Percentiles rank a stretch among this genome's conserved stretches.
These are phyloP conservation scores for Ogataea degrootiae DNA, from an alignment of 805 yeast genomes.

Conservation along the genomic window DNA sequence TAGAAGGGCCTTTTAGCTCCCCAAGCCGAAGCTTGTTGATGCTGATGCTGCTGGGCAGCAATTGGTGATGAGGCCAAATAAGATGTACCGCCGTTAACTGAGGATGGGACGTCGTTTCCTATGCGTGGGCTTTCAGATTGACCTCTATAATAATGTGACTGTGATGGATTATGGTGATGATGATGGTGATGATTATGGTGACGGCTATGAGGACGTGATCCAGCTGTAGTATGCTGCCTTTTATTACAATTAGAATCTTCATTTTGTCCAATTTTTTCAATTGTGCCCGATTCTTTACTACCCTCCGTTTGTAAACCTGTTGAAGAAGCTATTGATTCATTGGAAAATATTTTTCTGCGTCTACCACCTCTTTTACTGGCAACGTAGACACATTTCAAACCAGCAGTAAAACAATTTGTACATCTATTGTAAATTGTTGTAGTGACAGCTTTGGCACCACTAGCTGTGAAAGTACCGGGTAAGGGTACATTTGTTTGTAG, in stretches of 20 bases:
- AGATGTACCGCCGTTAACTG: background rate
- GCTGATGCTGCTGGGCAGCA: background rate
- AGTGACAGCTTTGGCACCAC: constrained; percentile 8
- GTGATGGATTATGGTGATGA: no score
- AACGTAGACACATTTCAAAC: constrained; percentile 50
- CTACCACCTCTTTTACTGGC: constrained; percentile 56
- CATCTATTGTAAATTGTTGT: constrained; percentile 33
- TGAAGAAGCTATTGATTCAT: constrained; percentile 4
- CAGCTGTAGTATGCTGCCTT: no score
- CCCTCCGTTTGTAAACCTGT: background rate
- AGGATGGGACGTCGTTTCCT: no score
- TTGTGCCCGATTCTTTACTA: background rate
- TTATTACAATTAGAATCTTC: no score
- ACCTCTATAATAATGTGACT: no score
- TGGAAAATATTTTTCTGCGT: constrained; percentile 30
- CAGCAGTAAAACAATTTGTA: constrained; percentile 44
- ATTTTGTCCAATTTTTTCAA: background rate
- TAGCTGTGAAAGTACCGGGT: background rate
- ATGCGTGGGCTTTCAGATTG: no score
- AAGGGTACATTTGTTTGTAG: constrained; percentile 16
- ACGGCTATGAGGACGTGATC: no score
- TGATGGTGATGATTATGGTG: no score
- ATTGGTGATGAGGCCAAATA: background rate
- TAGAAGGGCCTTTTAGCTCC: background rate
- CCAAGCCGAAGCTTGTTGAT: background rate